These are phyloP conservation scores for Mesotaenium endlicherianum DNA, from an alignment of 139 green algal species.

Conservation along the genomic window DNA sequence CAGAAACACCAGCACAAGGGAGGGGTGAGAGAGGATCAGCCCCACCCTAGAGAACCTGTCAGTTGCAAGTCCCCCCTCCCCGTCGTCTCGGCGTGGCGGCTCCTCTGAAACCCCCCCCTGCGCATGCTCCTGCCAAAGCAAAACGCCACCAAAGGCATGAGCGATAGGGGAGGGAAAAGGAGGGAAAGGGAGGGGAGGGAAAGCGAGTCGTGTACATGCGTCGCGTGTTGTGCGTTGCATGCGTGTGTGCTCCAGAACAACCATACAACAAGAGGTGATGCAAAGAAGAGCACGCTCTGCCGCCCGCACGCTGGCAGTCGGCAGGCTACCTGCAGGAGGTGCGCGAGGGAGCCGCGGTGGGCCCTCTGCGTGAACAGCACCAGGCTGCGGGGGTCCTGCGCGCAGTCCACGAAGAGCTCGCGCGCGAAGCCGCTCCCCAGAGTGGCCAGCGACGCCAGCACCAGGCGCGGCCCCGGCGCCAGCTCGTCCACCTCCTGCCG, in stretches of 20 bases:
- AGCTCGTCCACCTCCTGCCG: slow-evolving; percentile 45
- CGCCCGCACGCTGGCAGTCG: background rate
- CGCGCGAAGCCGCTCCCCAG: slow-evolving; percentile 70
- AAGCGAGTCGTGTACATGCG: background rate
- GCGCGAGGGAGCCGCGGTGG: slow-evolving; percentile 32
- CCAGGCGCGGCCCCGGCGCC: slow-evolving; percentile 67
- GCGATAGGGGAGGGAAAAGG: background rate
- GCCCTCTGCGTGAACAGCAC: slow-evolving; percentile 73
- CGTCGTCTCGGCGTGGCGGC: background rate
- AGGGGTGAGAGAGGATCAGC: background rate
- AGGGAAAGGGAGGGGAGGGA: background rate
- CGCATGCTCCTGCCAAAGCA: background rate
- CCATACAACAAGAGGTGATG: background rate
- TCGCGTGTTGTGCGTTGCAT: background rate
- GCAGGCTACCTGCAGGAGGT: slow-evolving; percentile 9
- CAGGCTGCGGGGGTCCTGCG: slow-evolving; percentile 64
- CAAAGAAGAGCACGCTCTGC: background rate
- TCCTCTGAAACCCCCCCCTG: background rate
- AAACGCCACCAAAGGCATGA: background rate
- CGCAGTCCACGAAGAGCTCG: slow-evolving; percentile 81
- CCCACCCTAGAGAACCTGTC: background rate
- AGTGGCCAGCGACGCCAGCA: slow-evolving; percentile 72
- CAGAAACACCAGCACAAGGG: slow-evolving; percentile 18
- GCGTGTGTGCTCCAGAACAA: background rate
- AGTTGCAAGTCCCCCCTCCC: background rate